Evolutionary conservation across 257 asterid genomes (phyloP).

Genomic region (Leptodermis oblonga): DNA sequence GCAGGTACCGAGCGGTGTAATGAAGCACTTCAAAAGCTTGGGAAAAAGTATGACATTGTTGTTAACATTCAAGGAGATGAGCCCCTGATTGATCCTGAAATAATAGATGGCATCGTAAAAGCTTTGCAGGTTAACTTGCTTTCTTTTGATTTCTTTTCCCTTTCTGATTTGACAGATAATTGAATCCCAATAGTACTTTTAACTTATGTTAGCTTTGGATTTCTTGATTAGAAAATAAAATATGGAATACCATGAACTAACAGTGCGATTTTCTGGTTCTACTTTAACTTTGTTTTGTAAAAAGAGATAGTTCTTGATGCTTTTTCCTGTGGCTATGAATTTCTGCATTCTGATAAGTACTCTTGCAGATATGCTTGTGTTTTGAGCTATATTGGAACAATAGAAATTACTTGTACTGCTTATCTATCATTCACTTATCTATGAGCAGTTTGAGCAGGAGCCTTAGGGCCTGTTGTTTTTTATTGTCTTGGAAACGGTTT

Average conservation of each 20-base stretch:
- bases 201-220: neutral
- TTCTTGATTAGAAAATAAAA: neutral
- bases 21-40: conserved; percentile 73
- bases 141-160: neutral
- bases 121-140: conserved; percentile 61
- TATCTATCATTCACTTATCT: neutral
- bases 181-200: neutral
- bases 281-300: neutral
- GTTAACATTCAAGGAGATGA: conserved; percentile 97
- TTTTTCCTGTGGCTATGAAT: neutral
- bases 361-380: neutral
- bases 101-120: conserved; percentile 74
- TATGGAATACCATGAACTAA: neutral
- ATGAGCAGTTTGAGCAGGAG: neutral
- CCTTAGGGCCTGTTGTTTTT: no score
- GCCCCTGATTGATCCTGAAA: conserved; percentile 91
- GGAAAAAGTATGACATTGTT: conserved; percentile 63
- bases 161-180: neutral
- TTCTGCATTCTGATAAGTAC: neutral
- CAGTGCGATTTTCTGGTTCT: neutral
- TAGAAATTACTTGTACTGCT: neutral
- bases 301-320: neutral
- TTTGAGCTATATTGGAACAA: conserved; percentile 1
- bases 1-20: conserved; percentile 85
- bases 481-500: no score